Evolutionary conservation across 257 asterid genomes (phyloP).

Genomic region (Phtheirospermum japonicum): DNA sequence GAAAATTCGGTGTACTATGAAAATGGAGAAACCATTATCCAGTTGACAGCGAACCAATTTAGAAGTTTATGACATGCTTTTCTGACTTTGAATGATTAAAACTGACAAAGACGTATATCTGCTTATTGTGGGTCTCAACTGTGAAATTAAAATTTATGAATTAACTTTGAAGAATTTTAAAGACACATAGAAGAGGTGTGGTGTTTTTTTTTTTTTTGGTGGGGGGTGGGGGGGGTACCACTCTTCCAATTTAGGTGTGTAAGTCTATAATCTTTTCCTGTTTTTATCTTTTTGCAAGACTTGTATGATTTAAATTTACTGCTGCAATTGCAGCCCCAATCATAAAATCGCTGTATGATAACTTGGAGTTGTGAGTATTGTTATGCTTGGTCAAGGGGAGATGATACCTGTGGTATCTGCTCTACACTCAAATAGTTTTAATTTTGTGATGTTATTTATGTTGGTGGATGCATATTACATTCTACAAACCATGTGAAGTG

Average conservation of each 20-base stretch:
- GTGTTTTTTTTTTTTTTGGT: not conserved
- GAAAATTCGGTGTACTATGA: conserved; percentile 25
- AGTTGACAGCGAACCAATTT: conserved; percentile 21
- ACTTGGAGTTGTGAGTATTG: conserved; percentile 2
- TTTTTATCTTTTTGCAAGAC: not conserved
- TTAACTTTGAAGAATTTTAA: conserved; percentile 8
- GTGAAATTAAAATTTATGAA: conserved; percentile 16
- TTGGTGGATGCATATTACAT: not conserved
- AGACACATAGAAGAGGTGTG: not conserved
- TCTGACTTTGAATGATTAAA: conserved; percentile 17
- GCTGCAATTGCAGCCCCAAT: not conserved
- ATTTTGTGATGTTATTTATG: not conserved
- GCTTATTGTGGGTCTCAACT: not conserved
- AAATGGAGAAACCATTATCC: conserved; percentile 12
- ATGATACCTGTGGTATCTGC: conserved; percentile 17
- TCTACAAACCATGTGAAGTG: not conserved
- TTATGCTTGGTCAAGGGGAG: not conserved
- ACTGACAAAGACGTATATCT: conserved; percentile 8
- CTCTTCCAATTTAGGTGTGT: conserved; percentile 5
- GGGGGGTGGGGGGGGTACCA: not conserved
- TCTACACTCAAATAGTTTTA: not conserved
- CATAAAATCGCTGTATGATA: not conserved
- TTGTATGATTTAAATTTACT: not conserved
- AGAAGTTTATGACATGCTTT: not conserved
- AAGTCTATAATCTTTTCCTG: not conserved